Conservation (phyloP, 192 early-diverging fungal species). For the Rhizophagus clarus region DNA sequence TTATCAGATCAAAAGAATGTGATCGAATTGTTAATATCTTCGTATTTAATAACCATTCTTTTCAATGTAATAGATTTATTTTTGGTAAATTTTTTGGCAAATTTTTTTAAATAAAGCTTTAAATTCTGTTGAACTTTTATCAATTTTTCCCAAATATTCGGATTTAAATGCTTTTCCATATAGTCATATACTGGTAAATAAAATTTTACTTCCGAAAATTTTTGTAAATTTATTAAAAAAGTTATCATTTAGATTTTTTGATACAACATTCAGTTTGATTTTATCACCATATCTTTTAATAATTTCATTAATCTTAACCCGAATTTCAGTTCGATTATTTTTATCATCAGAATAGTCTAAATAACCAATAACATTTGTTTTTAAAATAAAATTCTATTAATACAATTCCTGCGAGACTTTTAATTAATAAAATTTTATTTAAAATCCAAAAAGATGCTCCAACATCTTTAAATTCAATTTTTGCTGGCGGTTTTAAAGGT, state of each 20-base stretch:
- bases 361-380: slow-evolving; percentile 47
- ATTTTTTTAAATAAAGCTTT: slow-evolving; percentile 30
- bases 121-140: background rate
- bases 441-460: background rate
- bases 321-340: slow-evolving; percentile 30
- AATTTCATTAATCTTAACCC: background rate
- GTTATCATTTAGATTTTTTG: slow-evolving; percentile 16
- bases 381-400: slow-evolving; percentile 61
- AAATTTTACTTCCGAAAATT: slow-evolving; percentile 13
- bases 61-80: background rate
- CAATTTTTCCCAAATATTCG: slow-evolving; percentile 6
- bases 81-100: background rate
- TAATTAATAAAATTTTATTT: slow-evolving; percentile 11
- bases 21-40: slow-evolving; percentile 55
- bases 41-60: slow-evolving; percentile 43
- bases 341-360: slow-evolving; percentile 54
- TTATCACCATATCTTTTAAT: background rate
- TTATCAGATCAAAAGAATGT: slow-evolving; percentile 51
- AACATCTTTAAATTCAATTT: background rate
- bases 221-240: background rate
- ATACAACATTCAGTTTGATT: background rate
- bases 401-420: slow-evolving; percentile 46
- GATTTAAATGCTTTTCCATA: slow-evolving; percentile 31
- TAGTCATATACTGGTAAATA: slow-evolving; percentile 8
- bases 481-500: slow-evolving; percentile 42